Evolutionary conservation across 73 alveolate genomes (phyloP).

Genomic region (Loxodes magnus): DNA sequence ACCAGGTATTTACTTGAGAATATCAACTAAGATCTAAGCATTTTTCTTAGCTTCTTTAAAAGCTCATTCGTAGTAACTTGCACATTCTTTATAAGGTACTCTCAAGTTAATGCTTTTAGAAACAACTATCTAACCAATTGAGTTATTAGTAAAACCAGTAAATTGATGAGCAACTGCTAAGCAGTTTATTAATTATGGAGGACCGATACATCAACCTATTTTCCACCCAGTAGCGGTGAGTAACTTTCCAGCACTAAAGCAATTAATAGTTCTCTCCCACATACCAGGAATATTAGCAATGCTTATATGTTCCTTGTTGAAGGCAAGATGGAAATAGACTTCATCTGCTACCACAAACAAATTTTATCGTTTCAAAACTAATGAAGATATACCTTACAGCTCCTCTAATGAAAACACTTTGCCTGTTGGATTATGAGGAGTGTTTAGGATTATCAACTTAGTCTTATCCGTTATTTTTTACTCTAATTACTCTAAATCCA

Average conservation of each 20-base stretch:
- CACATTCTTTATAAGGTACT: neutral
- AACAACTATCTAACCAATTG: neutral
- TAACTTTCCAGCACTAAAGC: slow-evolving; percentile 50
- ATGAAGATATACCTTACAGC: slow-evolving; percentile 22
- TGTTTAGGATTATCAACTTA: slow-evolving; percentile 27
- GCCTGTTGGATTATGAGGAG: slow-evolving; percentile 60
- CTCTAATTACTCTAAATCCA: slow-evolving; percentile 44
- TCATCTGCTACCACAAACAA: slow-evolving; percentile 39
- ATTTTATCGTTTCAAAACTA: slow-evolving; percentile 31
- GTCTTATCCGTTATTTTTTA: slow-evolving; percentile 34
- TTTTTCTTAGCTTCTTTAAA: neutral
- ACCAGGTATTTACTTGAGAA: neutral
- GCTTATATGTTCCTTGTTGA: slow-evolving; percentile 20
- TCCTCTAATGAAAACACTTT: slow-evolving; percentile 30
- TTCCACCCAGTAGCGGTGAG: slow-evolving; percentile 52
- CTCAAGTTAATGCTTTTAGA: neutral
- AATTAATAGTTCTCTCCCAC: slow-evolving; percentile 43
- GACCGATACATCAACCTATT: slow-evolving; percentile 41
- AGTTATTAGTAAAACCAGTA: slow-evolving; percentile 3
- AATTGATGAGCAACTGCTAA: slow-evolving; percentile 6
- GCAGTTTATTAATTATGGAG: slow-evolving; percentile 6
- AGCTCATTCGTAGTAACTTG: neutral
- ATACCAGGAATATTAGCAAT: slow-evolving; percentile 44
- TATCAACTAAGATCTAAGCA: neutral
- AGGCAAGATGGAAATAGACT: slow-evolving; percentile 42